Evolutionary conservation across 768 basidiomycete genomes (phyloP), one percentile per base, ranked within the genome.

Genomic region (Trametopsis cervina): DNA sequence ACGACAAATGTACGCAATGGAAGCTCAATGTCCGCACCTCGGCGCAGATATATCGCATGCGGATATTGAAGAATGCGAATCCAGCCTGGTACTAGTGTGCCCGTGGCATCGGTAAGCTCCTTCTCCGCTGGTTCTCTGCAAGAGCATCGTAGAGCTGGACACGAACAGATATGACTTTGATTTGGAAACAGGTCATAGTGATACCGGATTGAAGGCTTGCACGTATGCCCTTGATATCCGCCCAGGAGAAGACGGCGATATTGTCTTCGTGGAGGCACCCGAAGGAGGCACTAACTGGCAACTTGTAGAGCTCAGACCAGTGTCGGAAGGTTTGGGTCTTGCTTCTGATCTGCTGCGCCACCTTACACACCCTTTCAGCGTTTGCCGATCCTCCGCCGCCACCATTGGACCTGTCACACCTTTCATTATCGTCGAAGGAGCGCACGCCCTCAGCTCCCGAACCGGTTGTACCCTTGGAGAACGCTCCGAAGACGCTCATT

Each of bases 41-140:
- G 85, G 86, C 2, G 86, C 85, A 18, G 85, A 89, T 47, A 71
- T 89, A 63, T 83, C 81, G 12, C 84, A 88, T 67, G 85, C 85
- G 1, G 84, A 85, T 35, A 84, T 86, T n/a, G 84, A 86, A 57
- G 80, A 73, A 44, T 80, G 73, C 51, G 81, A 81, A 42, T 66
- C 63, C 11, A 74, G 76, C 17, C 54, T 77, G 2, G 77, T 86
- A 1, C 79, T 80, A 9, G 84, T 85, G 10, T 87, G 84, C 63
- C 85, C 84, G 2, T 87, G 85, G 83, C 83, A 86, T 61, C 71
- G 81, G 82, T 79, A 40, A 38, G 70, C 52, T 17, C 9, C 5
- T 38, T 49, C 42, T 22, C 12, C 7, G 6, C 17, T 20, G n/a
- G 11, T 25, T 37, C 22, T 17, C 1, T 6, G 24, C 17, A 3